Conservation (phyloP, 73 alveolate species). For the Loxodes magnus region DNA sequence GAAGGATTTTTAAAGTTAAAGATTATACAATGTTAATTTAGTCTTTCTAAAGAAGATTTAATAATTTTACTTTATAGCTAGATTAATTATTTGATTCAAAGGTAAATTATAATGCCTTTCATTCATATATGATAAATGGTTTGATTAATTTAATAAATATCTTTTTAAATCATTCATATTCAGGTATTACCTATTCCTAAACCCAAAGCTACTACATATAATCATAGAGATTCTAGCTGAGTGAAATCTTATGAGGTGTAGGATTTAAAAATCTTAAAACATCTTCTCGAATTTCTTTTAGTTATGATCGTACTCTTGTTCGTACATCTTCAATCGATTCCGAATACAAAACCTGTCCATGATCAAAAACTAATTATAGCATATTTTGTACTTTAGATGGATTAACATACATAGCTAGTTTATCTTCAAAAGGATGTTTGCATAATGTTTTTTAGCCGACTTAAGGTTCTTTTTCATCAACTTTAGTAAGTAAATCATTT, state of each 20-base stretch:
- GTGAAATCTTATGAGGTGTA: slow-evolving; percentile 16
- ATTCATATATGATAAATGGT: no score
- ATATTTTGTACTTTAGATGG: slow-evolving; percentile 15
- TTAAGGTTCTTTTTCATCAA: slow-evolving; percentile 25
- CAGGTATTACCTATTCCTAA: no score
- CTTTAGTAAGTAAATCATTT: slow-evolving; percentile 30
- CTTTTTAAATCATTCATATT: no score
- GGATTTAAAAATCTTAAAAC: slow-evolving; percentile 6
- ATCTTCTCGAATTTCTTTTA: slow-evolving; percentile 4
- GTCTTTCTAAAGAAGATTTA: no score
- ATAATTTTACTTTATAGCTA: no score
- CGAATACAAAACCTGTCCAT: neutral
- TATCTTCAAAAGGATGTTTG: slow-evolving; percentile 23
- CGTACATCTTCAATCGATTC: neutral
- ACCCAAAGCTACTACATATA: slow-evolving; percentile 10
- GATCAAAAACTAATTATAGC: slow-evolving; percentile 1
- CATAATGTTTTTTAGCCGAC: slow-evolving; percentile 12
- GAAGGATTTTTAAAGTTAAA: no score
- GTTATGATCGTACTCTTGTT: neutral
- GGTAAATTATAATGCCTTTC: no score
- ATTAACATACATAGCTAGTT: neutral
- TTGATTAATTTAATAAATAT: no score
- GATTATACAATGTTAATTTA: no score
- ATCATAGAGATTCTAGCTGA: slow-evolving; percentile 1
- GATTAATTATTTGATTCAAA: no score